These are phyloP conservation scores for Paramecium pentaurelia DNA, from an alignment of 73 alveolate genomes.

Conservation along the genomic window DNA sequence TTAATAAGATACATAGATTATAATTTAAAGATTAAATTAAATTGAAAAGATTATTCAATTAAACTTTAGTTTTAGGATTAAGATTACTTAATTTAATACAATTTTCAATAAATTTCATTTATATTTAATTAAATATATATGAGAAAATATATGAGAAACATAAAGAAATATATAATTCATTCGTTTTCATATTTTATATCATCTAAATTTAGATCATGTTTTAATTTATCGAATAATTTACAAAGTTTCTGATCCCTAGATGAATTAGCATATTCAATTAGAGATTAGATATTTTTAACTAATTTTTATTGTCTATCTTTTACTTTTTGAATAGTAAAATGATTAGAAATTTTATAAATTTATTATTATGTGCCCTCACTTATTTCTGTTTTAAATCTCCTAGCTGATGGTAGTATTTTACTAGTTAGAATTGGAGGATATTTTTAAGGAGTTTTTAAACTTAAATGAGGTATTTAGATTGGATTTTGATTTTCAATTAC, in stretches of 20 bases:
- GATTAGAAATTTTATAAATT: neutral
- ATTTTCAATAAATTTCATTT: no score
- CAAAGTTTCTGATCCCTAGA: neutral
- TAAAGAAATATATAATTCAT: neutral
- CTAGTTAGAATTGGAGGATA: neutral
- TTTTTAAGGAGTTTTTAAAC: neutral
- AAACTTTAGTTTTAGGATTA: no score
- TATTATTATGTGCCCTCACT: neutral
- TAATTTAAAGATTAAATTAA: no score
- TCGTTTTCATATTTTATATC: neutral
- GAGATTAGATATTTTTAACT: neutral
- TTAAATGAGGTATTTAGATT: neutral
- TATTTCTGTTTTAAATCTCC: neutral
- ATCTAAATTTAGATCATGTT: neutral
- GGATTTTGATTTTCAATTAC: neutral
- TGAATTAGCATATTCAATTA: neutral
- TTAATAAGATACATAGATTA: no score
- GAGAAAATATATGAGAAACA: neutral
- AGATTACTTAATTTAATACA: no score
- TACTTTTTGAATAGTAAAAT: neutral
- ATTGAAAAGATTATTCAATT: no score
- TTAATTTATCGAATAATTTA: neutral
- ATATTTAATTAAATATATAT: no score
- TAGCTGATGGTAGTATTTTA: neutral
- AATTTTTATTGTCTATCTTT: neutral